Evolutionary conservation across 371 early-diverging fungal species (phyloP), one percentile per base, ranked within the genome.

Genomic region (Mortierella sp.): DNA sequence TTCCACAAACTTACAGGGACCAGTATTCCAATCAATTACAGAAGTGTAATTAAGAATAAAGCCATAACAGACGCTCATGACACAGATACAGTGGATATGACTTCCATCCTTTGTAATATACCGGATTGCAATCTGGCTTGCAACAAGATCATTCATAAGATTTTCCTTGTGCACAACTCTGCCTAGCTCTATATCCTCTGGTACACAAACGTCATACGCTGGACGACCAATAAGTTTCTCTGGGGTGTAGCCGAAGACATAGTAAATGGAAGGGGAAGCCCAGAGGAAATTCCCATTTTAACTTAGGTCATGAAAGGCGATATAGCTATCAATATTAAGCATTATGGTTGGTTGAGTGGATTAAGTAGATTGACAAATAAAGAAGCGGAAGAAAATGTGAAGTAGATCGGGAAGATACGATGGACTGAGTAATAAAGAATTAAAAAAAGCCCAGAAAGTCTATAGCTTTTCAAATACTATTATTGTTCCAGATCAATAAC

Each of bases 261-360:
- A 85, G 3, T 72, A 68, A 1, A 88, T 76, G 29, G 87, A 83
- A 22, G 86, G 85, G 7, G 88, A 87, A 13, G 82, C 79, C 67
- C 85, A 90, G 0, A 85, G 66, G 42, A 80, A 84, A 29, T 64
- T 76, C 19, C 83, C 87, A 10, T 70, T 67, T 5, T 86, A 82
- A 7, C 83, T 85, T 55, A 87, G 83, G 72, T 89, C 89, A 61
- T 85, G 87, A 40, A 88, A 88, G 15, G 85, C 72, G 34, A 89
- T 86, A 54, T 35, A 77, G 85, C 61, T 83, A 84, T 40, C 56
- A 65, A 54, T 35, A 51, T 58, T 34, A 37, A 37, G 26, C 1
- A 8, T n/a, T n/a, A n/a, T n/a, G n/a, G n/a, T n/a, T n/a, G n/a
- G n/a, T n/a, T n/a, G n/a, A n/a, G n/a, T n/a, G n/a, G n/a, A n/a